Percentiles rank a stretch among this genome's conserved stretches.
These are phyloP conservation scores for Mycotypha africana DNA, from an alignment of 371 early-diverging fungal species.

Conservation along the genomic window DNA sequence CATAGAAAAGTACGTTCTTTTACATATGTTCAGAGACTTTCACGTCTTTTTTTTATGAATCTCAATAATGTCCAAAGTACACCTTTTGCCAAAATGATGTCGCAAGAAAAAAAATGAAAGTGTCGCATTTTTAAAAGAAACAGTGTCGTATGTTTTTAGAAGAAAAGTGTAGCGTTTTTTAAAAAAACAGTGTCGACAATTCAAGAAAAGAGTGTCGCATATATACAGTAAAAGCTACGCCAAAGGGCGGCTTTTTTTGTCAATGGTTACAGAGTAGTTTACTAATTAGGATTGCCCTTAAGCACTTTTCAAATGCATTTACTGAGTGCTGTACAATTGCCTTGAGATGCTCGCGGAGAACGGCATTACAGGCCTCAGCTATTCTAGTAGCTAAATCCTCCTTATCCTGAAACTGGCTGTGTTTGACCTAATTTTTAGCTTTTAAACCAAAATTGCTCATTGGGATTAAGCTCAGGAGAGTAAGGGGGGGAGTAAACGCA, in stretches of 20 bases:
- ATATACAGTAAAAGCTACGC: too few relatives aligned
- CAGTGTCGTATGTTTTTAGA: background rate
- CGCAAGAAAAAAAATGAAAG: too few relatives aligned
- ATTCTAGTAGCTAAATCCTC: slow-evolving; percentile 2
- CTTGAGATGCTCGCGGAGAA: slow-evolving; percentile 2
- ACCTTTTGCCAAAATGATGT: background rate
- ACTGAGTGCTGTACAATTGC: background rate
- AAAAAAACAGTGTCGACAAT: too few relatives aligned
- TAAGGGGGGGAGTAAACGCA: background rate
- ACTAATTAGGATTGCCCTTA: background rate
- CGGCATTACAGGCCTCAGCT: slow-evolving; percentile 7
- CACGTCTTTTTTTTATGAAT: too few relatives aligned
- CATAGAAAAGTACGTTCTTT: too few relatives aligned
- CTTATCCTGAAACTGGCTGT: slow-evolving; percentile 1
- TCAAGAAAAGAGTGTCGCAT: too few relatives aligned
- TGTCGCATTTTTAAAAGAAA: too few relatives aligned
- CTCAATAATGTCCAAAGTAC: too few relatives aligned
- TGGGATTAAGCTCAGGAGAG: slow-evolving; percentile 8
- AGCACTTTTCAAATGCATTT: slow-evolving; percentile 1
- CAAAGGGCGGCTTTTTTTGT: slow-evolving; percentile 1
- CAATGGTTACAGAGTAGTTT: slow-evolving; percentile 1
- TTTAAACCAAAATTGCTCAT: slow-evolving; percentile 1
- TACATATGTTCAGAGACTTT: too few relatives aligned
- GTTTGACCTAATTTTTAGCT: slow-evolving; percentile 4
- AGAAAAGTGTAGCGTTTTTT: background rate